Evolutionary conservation across 2,329 filamentous ascomycete species (phyloP), one percentile per base, ranked within the genome.

Genomic region (Mollisiaceae sp.): DNA sequence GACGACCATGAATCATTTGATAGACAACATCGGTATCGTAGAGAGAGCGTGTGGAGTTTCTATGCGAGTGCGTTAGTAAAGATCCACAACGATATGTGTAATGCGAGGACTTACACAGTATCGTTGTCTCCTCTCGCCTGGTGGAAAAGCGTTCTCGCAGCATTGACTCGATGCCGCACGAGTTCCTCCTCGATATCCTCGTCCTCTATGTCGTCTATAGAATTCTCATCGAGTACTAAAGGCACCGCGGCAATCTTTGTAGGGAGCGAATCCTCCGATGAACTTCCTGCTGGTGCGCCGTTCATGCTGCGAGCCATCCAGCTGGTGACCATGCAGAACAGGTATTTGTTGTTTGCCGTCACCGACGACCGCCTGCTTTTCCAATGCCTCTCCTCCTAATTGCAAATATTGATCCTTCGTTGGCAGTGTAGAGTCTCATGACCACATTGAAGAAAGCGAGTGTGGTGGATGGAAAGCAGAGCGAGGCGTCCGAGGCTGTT

Each of bases 1-100:
- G 76, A 0, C 83, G 78, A 2, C 82, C 82, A 59, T 83, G 79
- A 63, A 83, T 80, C 68, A 87, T 63, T 86, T 59, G 38, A 62
- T 75, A 76, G 20, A 67, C 63, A 18, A 75, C 65, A 65, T 75
- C 74, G 8, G 61, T 60, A 50, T 73, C 73, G 59, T 74, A 75
- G 22, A 76, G 69, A 15, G 74, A 75, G 36, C 71, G 66, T 6
- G 73, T 76, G 4, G 75, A 76, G 62, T 74, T 75, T 22, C 75
- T 76, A 54, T 58, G 27, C 2, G 2, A 36, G 18, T 18, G 43
- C 12, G 43, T 58, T 2, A 59, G 55, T 12, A 47, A 38, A 35
- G 20, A 12, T 50, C 27, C 41, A 43, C n/a, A 45, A 35, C 59
- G 45, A 12, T 50, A 18, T 64, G 8, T 27, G 22, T n/a, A 22